These are phyloP conservation scores for Boletus sp. DNA, from an alignment of 768 basidiomycete genomes.

Conservation along the genomic window DNA sequence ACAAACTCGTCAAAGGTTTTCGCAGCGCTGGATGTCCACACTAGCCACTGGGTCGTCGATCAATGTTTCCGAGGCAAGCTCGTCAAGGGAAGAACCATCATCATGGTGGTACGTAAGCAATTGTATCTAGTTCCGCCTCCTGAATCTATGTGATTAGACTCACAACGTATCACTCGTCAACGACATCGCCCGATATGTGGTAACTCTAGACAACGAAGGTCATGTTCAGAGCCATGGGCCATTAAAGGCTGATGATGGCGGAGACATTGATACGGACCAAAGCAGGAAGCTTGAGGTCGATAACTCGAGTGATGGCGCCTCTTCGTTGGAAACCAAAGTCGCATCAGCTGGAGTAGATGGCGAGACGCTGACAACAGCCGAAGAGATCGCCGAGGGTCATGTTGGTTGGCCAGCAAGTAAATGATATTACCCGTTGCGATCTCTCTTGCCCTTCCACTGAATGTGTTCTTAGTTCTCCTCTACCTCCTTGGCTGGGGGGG, in stretches of 20 bases:
- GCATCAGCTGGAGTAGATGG: conserved; percentile 14
- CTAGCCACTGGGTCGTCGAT: conserved; percentile 47
- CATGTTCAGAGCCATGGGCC: conserved; percentile 46
- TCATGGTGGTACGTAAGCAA: conserved; percentile 5
- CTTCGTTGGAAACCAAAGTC: conserved; percentile 25
- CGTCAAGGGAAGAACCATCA: conserved; percentile 6
- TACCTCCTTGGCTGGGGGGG: conserved; percentile 24
- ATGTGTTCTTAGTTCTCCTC: conserved; percentile 2
- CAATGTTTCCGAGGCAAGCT: conserved; percentile 36
- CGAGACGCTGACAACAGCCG: conserved; percentile 9
- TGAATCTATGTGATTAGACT: conserved; percentile 19
- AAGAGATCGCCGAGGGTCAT: conserved; percentile 16
- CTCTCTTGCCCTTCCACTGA: neutral
- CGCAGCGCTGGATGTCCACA: conserved; percentile 59
- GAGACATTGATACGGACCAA: neutral
- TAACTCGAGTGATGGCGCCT: neutral
- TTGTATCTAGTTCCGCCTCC: neutral
- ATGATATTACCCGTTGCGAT: neutral
- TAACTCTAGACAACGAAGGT: conserved; percentile 54
- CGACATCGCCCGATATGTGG: conserved; percentile 37
- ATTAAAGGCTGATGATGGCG: conserved; percentile 28
- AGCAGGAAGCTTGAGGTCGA: neutral
- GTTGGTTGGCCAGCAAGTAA: conserved; percentile 17
- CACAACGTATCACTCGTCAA: conserved; percentile 32
- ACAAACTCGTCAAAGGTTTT: conserved; percentile 29